Evolutionary conservation across 352 stramenopile genomes (phyloP).

Genomic region (Thalassiosira mediterranea): DNA sequence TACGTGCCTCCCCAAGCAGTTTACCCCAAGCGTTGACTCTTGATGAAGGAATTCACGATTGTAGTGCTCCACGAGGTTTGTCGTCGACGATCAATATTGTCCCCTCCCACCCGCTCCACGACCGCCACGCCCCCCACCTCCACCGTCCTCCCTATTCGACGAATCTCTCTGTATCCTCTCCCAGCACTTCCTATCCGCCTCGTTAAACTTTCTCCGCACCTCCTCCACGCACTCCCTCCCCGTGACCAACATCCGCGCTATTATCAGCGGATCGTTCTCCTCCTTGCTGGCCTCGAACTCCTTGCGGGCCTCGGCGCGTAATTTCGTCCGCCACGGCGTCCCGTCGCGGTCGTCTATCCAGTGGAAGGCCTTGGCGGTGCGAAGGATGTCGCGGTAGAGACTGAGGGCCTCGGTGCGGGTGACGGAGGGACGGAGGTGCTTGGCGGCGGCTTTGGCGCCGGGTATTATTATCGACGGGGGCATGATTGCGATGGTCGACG

Average conservation of each 20-base stretch:
- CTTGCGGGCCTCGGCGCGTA: constrained; percentile 77
- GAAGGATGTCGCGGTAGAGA: constrained; percentile 81
- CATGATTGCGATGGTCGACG: constrained; percentile 22
- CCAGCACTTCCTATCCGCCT: constrained; percentile 75
- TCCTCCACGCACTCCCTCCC: constrained; percentile 84
- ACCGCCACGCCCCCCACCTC: constrained; percentile 5
- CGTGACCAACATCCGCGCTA: constrained; percentile 84
- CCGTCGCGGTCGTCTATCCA: constrained; percentile 73
- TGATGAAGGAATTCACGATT: too few species aligned
- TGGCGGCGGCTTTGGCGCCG: constrained; percentile 14
- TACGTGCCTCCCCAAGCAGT: too few species aligned
- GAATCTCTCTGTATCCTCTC: constrained; percentile 77
- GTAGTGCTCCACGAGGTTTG: too few species aligned
- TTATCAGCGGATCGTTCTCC: constrained; percentile 84
- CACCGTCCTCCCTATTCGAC: constrained; percentile 34
- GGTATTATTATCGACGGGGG: constrained; percentile 46
- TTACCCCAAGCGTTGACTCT: too few species aligned
- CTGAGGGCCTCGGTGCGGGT: constrained; percentile 60
- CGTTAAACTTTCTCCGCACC: constrained; percentile 85
- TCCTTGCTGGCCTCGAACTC: constrained; percentile 83
- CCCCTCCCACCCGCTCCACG: too few species aligned
- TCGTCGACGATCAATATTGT: too few species aligned
- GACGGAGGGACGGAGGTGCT: constrained; percentile 37
- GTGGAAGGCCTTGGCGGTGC: constrained; percentile 81
- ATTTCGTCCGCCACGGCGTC: constrained; percentile 73